Base-by-base conservation (phyloP, 345 rosid genomes). In the Bruguiera sexangula region DNA sequence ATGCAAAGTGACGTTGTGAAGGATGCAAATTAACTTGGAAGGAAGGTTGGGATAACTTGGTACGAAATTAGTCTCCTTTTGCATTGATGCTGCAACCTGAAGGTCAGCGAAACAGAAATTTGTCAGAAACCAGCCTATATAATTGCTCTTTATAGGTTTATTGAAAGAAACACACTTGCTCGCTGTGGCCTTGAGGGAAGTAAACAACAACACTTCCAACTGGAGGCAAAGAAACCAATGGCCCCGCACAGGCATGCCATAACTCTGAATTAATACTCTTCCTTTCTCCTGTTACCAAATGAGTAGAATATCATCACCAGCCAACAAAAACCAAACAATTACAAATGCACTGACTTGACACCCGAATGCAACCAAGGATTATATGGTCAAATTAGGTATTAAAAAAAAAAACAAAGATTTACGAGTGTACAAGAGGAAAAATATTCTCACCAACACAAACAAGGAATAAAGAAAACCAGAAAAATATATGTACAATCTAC, bases 171-270 rank as follows among this genome's bases (percentile, higher is more conserved):
- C 83, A 4, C 73, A 91, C 98, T 76, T 91, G 98, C 81, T 93
- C 97, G 30, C 98, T 93, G 73, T 93, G 98, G 79, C 98, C 98
- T 80, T 93, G 98, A 61, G 98, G 98, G 75, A 91, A 93, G 87
- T 93, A 93, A 67, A 93, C 94, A 15, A 93, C 98, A 60, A 89
- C 91, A 77, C 98, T 93, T 69, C 97, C 96, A 22, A 91, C 83
- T 39, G 96, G 97, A 60, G 98, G 98, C 74, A 93, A 82, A 57
- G 96, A 91, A 69, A 91, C 97, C 72, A 93, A 74, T 34, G 98
- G 98, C 30, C 98, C 98, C 1, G 96, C 98, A 83, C 98, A 93
- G 76, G 96, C 97, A 77, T 93, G 98, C 98, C 98, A 93, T 78
- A 93, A 76, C 69, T 87, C 94, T 24, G 97, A 91, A 84, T 89